Evolutionary conservation across 2,329 filamentous ascomycete species (phyloP).

Genomic region (Colletotrichum sp.): DNA sequence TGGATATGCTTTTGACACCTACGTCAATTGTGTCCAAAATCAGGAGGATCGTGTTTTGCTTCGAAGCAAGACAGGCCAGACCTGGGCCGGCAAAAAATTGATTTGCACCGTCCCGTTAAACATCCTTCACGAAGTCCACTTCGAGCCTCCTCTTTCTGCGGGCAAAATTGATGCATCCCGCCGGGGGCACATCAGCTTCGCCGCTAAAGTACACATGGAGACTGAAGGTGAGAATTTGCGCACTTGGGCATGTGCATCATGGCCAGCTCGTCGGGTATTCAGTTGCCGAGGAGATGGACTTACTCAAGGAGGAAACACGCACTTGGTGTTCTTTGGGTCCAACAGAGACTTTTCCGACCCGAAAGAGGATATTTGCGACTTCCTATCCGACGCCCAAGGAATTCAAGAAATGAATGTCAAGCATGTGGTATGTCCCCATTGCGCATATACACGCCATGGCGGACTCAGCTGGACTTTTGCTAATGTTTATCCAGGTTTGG

Average conservation of each 20-base stretch:
- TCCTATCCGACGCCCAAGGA: constrained; percentile 43
- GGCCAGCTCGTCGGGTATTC: background rate
- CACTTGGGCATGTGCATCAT: background rate
- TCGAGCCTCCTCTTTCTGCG: constrained; percentile 23
- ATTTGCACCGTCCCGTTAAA: constrained; percentile 30
- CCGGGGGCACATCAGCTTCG: constrained; percentile 21
- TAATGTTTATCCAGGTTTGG: background rate
- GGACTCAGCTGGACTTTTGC: background rate
- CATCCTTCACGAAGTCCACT: constrained; percentile 20
- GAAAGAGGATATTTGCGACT: constrained; percentile 37
- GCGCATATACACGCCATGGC: background rate
- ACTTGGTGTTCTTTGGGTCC: constrained; percentile 47
- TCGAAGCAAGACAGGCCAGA: background rate
- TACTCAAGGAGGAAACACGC: constrained; percentile 48
- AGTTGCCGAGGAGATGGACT: constrained; percentile 37
- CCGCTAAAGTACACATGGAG: constrained; percentile 24
- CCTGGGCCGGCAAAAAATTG: constrained; percentile 24
- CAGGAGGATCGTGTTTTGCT: background rate
- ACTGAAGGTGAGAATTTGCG: constrained; percentile 12
- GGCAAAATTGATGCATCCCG: constrained; percentile 20
- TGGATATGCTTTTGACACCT: constrained; percentile 29
- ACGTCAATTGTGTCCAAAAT: constrained; percentile 24
- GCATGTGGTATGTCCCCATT: background rate
- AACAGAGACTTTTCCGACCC: background rate
- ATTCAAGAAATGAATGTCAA: constrained; percentile 34